Percentiles rank a stretch among this genome's conserved stretches.
These are phyloP conservation scores for Penicillium arizonense DNA, from an alignment of 495 filamentous ascomycete species.

Conservation along the genomic window DNA sequence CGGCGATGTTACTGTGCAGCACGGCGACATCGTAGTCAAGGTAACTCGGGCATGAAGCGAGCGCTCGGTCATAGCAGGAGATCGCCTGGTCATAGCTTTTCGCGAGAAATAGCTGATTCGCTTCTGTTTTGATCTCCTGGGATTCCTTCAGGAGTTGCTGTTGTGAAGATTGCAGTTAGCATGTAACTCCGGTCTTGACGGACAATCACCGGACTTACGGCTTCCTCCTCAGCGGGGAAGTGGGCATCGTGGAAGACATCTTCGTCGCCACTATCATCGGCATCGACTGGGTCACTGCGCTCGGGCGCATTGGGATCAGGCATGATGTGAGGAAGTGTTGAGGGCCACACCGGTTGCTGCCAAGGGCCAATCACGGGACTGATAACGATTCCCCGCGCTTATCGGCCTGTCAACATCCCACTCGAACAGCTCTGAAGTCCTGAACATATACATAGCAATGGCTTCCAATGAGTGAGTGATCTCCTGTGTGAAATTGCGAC, in stretches of 20 bases:
- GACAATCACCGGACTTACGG: constrained; percentile 43
- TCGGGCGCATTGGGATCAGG: constrained; percentile 4
- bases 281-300: constrained; percentile 16
- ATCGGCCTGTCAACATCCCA: constrained; percentile 10
- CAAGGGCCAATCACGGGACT: constrained; percentile 23
- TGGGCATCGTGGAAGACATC: constrained; percentile 50
- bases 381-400: constrained; percentile 23
- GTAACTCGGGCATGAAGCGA: constrained; percentile 80
- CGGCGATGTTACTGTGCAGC: constrained; percentile 81
- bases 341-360: not conserved
- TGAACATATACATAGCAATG: constrained; percentile 12
- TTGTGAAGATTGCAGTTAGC: constrained; percentile 2
- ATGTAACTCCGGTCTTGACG: not conserved
- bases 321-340: constrained; percentile 14
- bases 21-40: constrained; percentile 89
- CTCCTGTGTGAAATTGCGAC: not conserved
- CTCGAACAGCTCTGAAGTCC: not conserved
- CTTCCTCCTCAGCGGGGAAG: constrained; percentile 77
- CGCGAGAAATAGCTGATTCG: constrained; percentile 73
- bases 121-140: constrained; percentile 69
- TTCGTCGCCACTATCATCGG: constrained; percentile 36
- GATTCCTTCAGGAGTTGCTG: constrained; percentile 71
- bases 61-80: constrained; percentile 80
- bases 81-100: constrained; percentile 81
- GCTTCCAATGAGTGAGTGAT: constrained; percentile 14